Percentiles rank a stretch among this genome's conserved stretches.
Evolutionary conservation across 306 rosid genomes (phyloP).

Genomic region (Gastrolobium bilobum): DNA sequence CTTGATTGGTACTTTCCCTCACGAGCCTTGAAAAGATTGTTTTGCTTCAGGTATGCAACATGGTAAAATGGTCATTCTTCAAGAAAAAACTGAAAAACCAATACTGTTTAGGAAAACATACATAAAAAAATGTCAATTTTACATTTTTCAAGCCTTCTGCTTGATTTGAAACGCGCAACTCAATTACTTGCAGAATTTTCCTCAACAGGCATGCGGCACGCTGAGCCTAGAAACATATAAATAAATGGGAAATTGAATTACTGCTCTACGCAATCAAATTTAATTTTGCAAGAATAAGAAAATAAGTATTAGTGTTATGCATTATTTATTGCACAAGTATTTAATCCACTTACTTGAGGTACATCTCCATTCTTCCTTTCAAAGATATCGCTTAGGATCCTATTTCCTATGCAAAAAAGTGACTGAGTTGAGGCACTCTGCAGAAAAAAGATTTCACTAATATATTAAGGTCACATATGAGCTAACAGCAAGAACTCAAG

Average conservation of each 20-base stretch:
- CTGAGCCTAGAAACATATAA: slow-evolving; percentile 61
- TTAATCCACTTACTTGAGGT: slow-evolving; percentile 76
- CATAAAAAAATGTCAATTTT: slow-evolving; percentile 41
- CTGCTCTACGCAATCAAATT: slow-evolving; percentile 3
- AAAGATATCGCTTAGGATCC: slow-evolving; percentile 73
- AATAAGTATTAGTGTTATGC: slow-evolving; percentile 24
- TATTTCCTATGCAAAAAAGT: slow-evolving; percentile 71
- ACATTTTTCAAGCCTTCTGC: slow-evolving; percentile 82
- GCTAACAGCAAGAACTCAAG: slow-evolving; percentile 11
- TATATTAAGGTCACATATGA: slow-evolving; percentile 48
- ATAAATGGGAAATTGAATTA: slow-evolving; percentile 30
- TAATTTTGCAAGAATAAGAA: slow-evolving; percentile 26
- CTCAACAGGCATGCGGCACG: slow-evolving; percentile 73
- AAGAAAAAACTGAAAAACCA: slow-evolving; percentile 41
- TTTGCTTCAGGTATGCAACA: slow-evolving; percentile 71
- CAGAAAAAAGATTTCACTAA: slow-evolving; percentile 53
- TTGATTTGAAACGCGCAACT: slow-evolving; percentile 75
- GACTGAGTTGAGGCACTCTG: slow-evolving; percentile 79
- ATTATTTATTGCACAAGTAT: slow-evolving; percentile 50
- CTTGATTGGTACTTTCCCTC: slow-evolving; percentile 83
- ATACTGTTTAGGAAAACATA: slow-evolving; percentile 7
- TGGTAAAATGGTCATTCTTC: slow-evolving; percentile 46
- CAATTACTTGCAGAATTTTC: slow-evolving; percentile 82
- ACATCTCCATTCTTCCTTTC: slow-evolving; percentile 73
- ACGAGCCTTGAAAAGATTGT: slow-evolving; percentile 74